Conservation (phyloP, 257 asterid genomes). For the Anisodus acutangulus region DNA sequence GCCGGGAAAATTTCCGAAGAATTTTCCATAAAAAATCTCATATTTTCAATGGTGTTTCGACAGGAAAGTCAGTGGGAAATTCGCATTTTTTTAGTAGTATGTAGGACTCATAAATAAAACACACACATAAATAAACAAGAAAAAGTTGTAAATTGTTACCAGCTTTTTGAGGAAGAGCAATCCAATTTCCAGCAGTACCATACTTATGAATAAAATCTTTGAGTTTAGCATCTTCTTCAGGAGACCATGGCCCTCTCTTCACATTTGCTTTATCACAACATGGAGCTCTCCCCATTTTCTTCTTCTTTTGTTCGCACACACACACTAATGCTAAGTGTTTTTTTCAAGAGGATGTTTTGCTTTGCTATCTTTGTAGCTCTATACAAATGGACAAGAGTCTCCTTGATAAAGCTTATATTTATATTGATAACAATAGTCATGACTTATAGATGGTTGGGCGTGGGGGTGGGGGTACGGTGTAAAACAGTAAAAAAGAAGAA, state of each 20-base stretch:
- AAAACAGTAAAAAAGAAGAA: constrained; percentile 35
- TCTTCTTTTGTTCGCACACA: neutral
- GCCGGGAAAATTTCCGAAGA: no score
- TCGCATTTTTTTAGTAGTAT: no score
- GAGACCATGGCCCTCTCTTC: constrained; percentile 96
- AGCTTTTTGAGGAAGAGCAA: constrained; percentile 88
- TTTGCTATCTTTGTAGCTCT: neutral
- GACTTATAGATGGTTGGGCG: neutral
- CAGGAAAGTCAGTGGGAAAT: no score
- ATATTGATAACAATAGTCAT: neutral
- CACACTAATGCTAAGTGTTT: neutral
- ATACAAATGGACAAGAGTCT: constrained; percentile 8
- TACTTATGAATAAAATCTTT: constrained; percentile 73
- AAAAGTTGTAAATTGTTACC: constrained; percentile 42
- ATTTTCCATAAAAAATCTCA: no score
- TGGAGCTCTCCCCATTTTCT: constrained; percentile 93
- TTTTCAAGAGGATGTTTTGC: neutral
- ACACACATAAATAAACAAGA: neutral
- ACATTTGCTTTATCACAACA: constrained; percentile 94
- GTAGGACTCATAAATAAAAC: no score
- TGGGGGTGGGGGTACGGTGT: neutral
- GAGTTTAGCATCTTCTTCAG: constrained; percentile 91
- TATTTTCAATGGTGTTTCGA: no score
- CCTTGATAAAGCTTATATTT: neutral
- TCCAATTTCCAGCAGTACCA: constrained; percentile 92